A percentile compares a stretch with the other conserved stretches of the same genome.
phyloP scores from a whole-genome alignment of 1,139 yeast species.

The Blastobotrys indianensis region DNA sequence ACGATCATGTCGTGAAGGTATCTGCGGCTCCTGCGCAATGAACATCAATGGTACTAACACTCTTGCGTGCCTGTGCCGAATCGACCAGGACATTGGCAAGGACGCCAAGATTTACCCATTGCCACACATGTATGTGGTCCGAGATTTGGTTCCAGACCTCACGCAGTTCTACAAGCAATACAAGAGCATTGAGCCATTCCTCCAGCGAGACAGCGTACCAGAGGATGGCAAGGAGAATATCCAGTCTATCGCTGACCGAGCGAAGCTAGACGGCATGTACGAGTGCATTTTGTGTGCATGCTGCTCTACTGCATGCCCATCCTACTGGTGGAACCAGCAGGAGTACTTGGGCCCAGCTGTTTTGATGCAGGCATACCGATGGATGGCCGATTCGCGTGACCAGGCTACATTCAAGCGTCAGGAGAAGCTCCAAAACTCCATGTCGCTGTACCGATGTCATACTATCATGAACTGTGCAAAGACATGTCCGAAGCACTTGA shows the following conservation, averaged over 20 bases:
- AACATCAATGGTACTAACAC: slow-evolving; percentile 97
- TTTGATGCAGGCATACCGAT: slow-evolving; percentile 97
- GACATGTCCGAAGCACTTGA: slow-evolving; percentile 98
- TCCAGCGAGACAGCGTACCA: slow-evolving; percentile 78
- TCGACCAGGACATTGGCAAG: slow-evolving; percentile 70
- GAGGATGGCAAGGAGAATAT: slow-evolving; percentile 89
- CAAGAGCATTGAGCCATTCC: slow-evolving; percentile 94
- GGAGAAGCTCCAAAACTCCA: slow-evolving; percentile 89
- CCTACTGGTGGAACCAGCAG: slow-evolving; percentile 99
- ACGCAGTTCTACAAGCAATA: slow-evolving; percentile 97
- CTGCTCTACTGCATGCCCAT: slow-evolving; percentile 98
- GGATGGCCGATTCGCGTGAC: slow-evolving; percentile 98
- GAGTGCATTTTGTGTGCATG: slow-evolving; percentile 99
- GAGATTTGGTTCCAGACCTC: slow-evolving; percentile 95
- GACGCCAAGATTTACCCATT: slow-evolving; percentile 88
- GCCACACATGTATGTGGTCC: slow-evolving; percentile 97
- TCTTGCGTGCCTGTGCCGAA: slow-evolving; percentile 91
- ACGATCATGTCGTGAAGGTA: slow-evolving; percentile 99
- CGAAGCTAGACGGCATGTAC: slow-evolving; percentile 92
- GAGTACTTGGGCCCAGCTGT: slow-evolving; percentile 98
- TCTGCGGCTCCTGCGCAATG: slow-evolving; percentile 99
- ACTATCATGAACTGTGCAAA: slow-evolving; percentile 97
- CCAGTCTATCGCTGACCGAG: slow-evolving; percentile 90
- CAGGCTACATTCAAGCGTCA: slow-evolving; percentile 77
- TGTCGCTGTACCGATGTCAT: slow-evolving; percentile 98